Base-by-base conservation (phyloP, 1,284 basidiomycete genomes). In the Microbotryum silenes-acaulis region DNA sequence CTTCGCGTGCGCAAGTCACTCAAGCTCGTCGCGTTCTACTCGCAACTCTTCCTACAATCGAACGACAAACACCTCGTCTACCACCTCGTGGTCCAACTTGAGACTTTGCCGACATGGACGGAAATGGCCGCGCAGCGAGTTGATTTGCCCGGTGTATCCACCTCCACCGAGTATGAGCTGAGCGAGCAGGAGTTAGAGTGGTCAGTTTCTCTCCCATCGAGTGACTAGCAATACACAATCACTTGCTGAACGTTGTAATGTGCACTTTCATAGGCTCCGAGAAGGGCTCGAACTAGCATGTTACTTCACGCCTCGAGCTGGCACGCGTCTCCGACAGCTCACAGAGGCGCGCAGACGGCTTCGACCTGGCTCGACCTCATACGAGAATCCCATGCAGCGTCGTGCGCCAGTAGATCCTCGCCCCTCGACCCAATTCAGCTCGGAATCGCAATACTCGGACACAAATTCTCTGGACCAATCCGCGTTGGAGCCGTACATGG, bases 11-110 rank as follows among this genome's bases (percentile, higher is more conserved):
- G 66, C 23, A 68, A 68, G 51, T 68, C 64, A 44, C 33, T 68
- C 23, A 65, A 66, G 51, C 54, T 68, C 9, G 45, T 60, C 5
- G 54, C 64, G 63, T 67, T 67, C 61, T 67, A 67, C 58, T 57
- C 65, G 6, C 65, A 66, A 33, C 61, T 68, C 14, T 68, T 63
- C 57, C 56, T 65, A 29, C 57, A 60, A 23, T 55, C 51, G 4
- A 57, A 60, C 21, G 66, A 68, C 60, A 68, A 68, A 50, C 66
- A 68, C 20, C 54, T 68, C 45, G 66, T 68, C 14, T 59, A 68
- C 37, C 66, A 68, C 45, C 61, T 66, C 59, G 56, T 63, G n/a
- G 57, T 63, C 51, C 60, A 68, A 29, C 57, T 65, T 37, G 60
- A 65, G 14, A 60, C 63, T 45, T 51, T 65, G 0, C 51, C 54